Evolutionary conservation across 768 basidiomycete species (phyloP).

Genomic region (Tylopilus cervinicoccineus): DNA sequence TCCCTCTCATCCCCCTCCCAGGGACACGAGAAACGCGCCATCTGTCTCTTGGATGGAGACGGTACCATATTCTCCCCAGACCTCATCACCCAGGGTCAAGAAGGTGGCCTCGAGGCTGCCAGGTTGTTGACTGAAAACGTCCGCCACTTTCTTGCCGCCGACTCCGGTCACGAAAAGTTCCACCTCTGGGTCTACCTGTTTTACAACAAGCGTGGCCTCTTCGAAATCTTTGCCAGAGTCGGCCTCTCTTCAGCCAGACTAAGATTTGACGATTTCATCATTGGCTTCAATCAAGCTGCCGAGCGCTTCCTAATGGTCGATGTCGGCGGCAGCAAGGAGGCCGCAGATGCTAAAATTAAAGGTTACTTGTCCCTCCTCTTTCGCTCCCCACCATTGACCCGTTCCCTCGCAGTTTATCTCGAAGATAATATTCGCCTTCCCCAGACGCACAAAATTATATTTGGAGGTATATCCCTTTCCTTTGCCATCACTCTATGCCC

Average conservation of each 20-base stretch:
- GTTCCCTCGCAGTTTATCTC: constrained; percentile 33
- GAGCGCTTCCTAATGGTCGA: constrained; percentile 68
- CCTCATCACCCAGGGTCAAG: constrained; percentile 50
- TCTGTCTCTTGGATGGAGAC: constrained; percentile 62
- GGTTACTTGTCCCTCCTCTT: constrained; percentile 35
- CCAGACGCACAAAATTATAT: constrained; percentile 63
- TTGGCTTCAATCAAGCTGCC: constrained; percentile 67
- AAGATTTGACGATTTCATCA: constrained; percentile 60
- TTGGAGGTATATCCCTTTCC: constrained; percentile 48
- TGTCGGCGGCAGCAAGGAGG: constrained; percentile 69
- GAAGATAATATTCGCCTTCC: constrained; percentile 45
- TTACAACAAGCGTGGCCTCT: constrained; percentile 57
- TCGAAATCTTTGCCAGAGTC: constrained; percentile 42
- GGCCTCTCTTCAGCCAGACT: constrained; percentile 32
- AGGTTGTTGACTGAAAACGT: constrained; percentile 37
- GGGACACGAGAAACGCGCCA: constrained; percentile 33
- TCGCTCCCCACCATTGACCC: constrained; percentile 5
- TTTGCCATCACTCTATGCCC: constrained; percentile 1
- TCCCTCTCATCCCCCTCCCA: constrained; percentile 1
- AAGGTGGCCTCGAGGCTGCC: constrained; percentile 57
- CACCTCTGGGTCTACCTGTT: constrained; percentile 64
- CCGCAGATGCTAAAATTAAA: constrained; percentile 73
- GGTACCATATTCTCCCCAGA: constrained; percentile 53
- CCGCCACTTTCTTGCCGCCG: constrained; percentile 20
- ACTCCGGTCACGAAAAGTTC: constrained; percentile 24